Conservation (phyloP, 2,329 filamentous ascomycete species). For the Ceratocystis smalleyi region DNA sequence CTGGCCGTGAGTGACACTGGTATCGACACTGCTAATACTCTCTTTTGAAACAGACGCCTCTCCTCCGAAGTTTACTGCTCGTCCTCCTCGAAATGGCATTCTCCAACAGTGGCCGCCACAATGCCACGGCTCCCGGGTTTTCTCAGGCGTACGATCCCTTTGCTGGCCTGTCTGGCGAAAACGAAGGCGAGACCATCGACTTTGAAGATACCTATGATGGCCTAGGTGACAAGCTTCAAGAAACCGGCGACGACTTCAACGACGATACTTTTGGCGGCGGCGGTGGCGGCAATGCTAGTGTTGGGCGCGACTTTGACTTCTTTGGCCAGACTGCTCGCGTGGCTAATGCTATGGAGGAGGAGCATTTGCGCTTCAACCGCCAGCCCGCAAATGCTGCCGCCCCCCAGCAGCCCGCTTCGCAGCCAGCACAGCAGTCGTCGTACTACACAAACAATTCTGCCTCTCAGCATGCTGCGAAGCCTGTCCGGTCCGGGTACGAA, state of each 20-base stretch:
- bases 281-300: constrained; percentile 34
- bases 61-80: neutral
- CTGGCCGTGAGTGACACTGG: neutral
- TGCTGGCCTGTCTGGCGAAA: constrained; percentile 55
- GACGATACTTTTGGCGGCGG: constrained; percentile 72
- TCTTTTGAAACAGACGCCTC: neutral
- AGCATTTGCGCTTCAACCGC: constrained; percentile 69
- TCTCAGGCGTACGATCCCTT: constrained; percentile 75
- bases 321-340: constrained; percentile 85
- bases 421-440: constrained; percentile 25
- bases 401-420: constrained; percentile 23
- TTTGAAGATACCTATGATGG: constrained; percentile 98
- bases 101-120: constrained; percentile 63
- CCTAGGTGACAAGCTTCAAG: constrained; percentile 75
- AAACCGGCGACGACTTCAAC: constrained; percentile 87
- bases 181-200: constrained; percentile 45
- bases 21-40: neutral
- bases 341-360: constrained; percentile 71
- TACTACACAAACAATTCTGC: constrained; percentile 14
- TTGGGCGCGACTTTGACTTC: constrained; percentile 94
- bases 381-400: constrained; percentile 33
- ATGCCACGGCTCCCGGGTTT: constrained; percentile 60
- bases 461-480: constrained; percentile 31
- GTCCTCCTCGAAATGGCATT: constrained; percentile 56
- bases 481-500: constrained; percentile 72